phyloP scores from a whole-genome alignment of 441 rosid species.

The Metrosideros polymorpha region DNA sequence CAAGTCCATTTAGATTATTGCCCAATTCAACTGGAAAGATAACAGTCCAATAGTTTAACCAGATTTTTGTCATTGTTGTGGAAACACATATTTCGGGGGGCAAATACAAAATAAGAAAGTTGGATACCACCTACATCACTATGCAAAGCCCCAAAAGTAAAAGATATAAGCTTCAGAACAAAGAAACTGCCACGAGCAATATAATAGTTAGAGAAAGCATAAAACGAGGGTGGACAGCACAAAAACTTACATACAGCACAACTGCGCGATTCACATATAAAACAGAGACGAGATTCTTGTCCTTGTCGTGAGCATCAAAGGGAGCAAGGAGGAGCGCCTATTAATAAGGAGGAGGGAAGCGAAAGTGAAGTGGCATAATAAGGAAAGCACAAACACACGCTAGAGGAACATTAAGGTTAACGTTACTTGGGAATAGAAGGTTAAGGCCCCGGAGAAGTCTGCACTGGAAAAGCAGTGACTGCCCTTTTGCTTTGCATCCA shows the following conservation, averaged over 20 bases:
- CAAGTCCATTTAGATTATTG: not conserved
- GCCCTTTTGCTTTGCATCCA: slow-evolving; percentile 55
- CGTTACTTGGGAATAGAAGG: slow-evolving; percentile 45
- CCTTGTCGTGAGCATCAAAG: slow-evolving; percentile 31
- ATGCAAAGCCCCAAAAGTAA: not conserved
- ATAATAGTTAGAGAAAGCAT: not conserved
- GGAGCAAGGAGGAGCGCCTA: slow-evolving; percentile 81
- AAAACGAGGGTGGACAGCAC: not conserved
- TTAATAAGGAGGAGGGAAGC: not conserved
- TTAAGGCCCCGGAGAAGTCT: slow-evolving; percentile 35
- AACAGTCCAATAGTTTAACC: not conserved
- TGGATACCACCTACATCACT: too few species aligned
- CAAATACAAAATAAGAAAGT: not conserved
- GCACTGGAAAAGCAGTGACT: slow-evolving; percentile 37
- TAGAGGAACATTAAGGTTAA: not conserved
- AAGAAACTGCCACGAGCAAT: not conserved
- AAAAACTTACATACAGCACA: slow-evolving; percentile 40
- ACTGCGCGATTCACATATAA: slow-evolving; percentile 69
- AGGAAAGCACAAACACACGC: not conserved
- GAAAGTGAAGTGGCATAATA: not conserved
- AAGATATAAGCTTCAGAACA: not conserved
- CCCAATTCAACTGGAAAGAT: not conserved
- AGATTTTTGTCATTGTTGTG: not conserved
- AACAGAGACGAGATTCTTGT: slow-evolving; percentile 58
- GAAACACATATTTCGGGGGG: not conserved